Percentiles rank a stretch among this genome's conserved stretches.
phyloP scores from a whole-genome alignment of 2,329 filamentous ascomycete genomes.

The Botrytis pseudocinerea region DNA sequence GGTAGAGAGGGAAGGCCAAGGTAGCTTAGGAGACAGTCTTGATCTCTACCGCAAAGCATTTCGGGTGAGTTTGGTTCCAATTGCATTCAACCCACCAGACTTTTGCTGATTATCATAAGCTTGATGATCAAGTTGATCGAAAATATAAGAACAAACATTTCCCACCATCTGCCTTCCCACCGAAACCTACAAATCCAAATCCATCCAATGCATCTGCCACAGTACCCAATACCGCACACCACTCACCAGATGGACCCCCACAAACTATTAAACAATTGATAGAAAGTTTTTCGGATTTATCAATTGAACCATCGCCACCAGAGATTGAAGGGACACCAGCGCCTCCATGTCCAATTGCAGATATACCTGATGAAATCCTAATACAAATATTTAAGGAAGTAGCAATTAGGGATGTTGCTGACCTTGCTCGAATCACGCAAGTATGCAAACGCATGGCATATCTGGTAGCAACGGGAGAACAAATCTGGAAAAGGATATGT shows the following conservation, averaged over 20 bases:
- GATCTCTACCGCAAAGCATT: conserved; percentile 88
- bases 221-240: conserved; percentile 55
- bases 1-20: conserved; percentile 82
- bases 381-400: conserved; percentile 74
- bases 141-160: conserved; percentile 91
- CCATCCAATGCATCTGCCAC: conserved; percentile 53
- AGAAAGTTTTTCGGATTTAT: conserved; percentile 68
- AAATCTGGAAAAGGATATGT: conserved; percentile 80
- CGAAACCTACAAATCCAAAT: conserved; percentile 43
- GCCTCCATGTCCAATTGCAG: conserved; percentile 78
- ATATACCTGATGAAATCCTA: conserved; percentile 80
- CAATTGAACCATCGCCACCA: conserved; percentile 67
- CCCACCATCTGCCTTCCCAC: conserved; percentile 57
- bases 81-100: not conserved
- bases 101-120: conserved; percentile 48
- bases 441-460: conserved; percentile 89
- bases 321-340: conserved; percentile 68
- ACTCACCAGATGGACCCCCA: conserved; percentile 56
- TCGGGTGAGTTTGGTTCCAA: conserved; percentile 54
- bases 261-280: conserved; percentile 69
- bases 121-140: conserved; percentile 82
- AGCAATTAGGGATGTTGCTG: conserved; percentile 71
- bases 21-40: conserved; percentile 85
- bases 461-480: conserved; percentile 78
- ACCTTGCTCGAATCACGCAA: conserved; percentile 71